Base-by-base conservation (phyloP, 352 stramenopile species). In the Pythium rishiriense region DNA sequence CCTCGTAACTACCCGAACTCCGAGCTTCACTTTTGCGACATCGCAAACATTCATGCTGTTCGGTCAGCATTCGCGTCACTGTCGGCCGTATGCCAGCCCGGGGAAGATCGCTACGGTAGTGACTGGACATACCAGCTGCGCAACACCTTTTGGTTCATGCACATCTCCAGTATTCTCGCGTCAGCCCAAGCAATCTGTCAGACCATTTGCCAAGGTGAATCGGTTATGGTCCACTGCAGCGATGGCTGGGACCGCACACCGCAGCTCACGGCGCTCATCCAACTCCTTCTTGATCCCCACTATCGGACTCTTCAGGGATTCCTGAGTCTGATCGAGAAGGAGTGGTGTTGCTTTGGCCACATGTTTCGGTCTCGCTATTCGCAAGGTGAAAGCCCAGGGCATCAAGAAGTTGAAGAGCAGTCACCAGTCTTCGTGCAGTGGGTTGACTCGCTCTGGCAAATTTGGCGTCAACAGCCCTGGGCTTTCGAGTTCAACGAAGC, bases 361-460 rank as follows among this genome's bases (percentile, higher is more conserved):
- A 97, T 98, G 56, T 99, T 99, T 69, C 95, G 98, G 37, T 87
- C 88, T n/a, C 85, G 98, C 9, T 98, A 93, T 68, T 96, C 90
- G 4, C 96, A 99, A 68, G 96, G 97, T n/a, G 91, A 99, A 75
- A 82, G 87, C 14, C 92, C 91, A 6, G 89, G 91, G 9, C 90
- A 97, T 42, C 87, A 96, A 67, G 95, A 99, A 64, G 86, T 99
- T 29, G 94, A 98, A 62, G 94, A 99, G 71, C 87, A 98, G 53
- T 99, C 97, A 43, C 98, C 98, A 1, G 96, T 99, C 28, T 99
- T 99, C 75, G 72, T 99, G 24, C 97, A 99, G 76, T 99, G 98
- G 83, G 68, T 99, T 31, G 98, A 99, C 84, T 97, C 93, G 45
- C 85, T 99, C 39, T 99, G 94, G 83, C 97, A 99, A 79, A 81